Evolutionary conservation across 768 basidiomycete genomes (phyloP).

Genomic region (Auricularia sp.): DNA sequence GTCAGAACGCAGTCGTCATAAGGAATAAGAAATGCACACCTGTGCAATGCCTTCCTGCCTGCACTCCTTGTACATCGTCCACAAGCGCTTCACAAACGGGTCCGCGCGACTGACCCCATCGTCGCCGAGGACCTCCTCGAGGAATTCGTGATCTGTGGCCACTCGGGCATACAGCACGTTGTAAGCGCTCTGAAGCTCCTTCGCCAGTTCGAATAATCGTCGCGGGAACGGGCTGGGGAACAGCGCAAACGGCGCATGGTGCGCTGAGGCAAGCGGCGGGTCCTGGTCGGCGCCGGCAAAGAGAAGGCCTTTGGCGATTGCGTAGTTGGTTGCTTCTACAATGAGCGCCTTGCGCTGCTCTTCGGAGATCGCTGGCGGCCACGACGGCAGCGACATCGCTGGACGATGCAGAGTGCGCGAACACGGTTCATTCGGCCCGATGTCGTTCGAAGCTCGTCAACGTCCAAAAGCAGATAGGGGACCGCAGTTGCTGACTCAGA

Average conservation of each 20-base stretch:
- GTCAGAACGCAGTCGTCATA: neutral
- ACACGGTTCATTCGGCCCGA: neutral
- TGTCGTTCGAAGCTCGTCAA: no score
- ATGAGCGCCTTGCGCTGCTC: conserved; percentile 50
- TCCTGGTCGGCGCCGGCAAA: conserved; percentile 33
- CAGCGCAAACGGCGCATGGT: conserved; percentile 84
- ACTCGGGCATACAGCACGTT: conserved; percentile 80
- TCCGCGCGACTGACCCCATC: conserved; percentile 74
- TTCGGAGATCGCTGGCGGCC: conserved; percentile 65
- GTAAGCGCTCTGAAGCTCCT: conserved; percentile 61
- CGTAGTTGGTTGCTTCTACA: conserved; percentile 64
- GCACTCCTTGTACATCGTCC: conserved; percentile 74
- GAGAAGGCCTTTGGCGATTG: conserved; percentile 75
- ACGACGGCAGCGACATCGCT: conserved; percentile 19
- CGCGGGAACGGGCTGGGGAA: conserved; percentile 83
- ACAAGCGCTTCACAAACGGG: conserved; percentile 75
- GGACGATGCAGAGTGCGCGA: neutral
- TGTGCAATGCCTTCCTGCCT: conserved; percentile 52
- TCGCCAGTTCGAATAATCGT: conserved; percentile 52
- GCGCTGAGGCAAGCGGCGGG: conserved; percentile 49
- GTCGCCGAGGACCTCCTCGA: conserved; percentile 78
- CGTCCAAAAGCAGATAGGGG: no score
- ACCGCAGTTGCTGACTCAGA: no score
- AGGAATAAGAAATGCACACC: conserved; percentile 24
- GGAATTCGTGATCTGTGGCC: conserved; percentile 65